Percentiles rank a stretch among this genome's conserved stretches.
phyloP scores from a whole-genome alignment of 768 basidiomycete genomes.

The Phlebiopsis gigantea region DNA sequence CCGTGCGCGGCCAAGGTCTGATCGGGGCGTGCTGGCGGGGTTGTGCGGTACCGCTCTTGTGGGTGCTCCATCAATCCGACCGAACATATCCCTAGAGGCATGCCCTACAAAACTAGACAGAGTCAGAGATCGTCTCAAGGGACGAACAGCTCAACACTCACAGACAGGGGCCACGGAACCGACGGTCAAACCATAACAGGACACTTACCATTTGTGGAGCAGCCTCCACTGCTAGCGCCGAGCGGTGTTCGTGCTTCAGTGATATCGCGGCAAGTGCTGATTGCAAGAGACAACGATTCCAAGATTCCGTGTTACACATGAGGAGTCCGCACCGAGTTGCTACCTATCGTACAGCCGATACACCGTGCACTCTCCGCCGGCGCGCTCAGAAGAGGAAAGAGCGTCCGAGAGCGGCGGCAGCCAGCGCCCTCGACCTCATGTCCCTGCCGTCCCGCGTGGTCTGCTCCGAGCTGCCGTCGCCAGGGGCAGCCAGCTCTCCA shows the following conservation, averaged over 20 bases:
- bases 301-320: background rate
- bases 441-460: conserved; percentile 7
- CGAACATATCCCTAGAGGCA: background rate
- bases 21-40: background rate
- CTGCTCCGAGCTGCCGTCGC: background rate
- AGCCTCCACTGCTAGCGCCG: background rate
- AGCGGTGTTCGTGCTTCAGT: background rate
- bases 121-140: background rate
- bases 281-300: background rate
- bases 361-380: background rate
- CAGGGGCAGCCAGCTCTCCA: conserved; percentile 16
- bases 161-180: no score
- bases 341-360: background rate
- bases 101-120: background rate
- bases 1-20: background rate
- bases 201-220: no score
- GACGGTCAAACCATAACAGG: no score
- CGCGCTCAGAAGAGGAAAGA: conserved; percentile 9
- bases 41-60: background rate
- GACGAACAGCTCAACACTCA: no score
- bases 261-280: background rate
- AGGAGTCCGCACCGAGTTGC: background rate
- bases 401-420: conserved; percentile 9
- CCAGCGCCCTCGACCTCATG: conserved; percentile 3
- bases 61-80: background rate